Base-by-base conservation (phyloP, 2,329 filamentous ascomycete genomes). In the Emergomyces africanus region DNA sequence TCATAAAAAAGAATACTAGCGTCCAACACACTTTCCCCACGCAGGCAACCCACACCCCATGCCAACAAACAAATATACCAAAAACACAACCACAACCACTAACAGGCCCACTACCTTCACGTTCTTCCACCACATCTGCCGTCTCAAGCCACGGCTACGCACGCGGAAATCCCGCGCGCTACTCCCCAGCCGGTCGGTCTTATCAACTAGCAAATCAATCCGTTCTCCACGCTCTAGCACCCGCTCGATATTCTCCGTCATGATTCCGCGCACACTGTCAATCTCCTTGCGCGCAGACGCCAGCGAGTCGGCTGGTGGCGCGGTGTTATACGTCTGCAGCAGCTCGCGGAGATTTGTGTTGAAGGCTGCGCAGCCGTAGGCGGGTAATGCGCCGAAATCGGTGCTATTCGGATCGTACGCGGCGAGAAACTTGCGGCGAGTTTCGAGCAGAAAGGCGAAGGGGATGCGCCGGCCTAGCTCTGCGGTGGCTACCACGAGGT, bases 41-140 rank as follows among this genome's bases (percentile, higher is more conserved):
- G 70, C 82, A 58, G 86, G 86, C 62, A 89, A 68, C 6, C 86
- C 86, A 70, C 86, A 89, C 5, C 84, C 86, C 72, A 88, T 85
- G 0, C 86, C 86, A 25, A 89, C 80, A 65, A 89, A 83, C 14
- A 89, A 68, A 69, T 89, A 89, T 3, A 88, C 68, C 72, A 89
- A 74, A 68, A 89, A 88, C 9, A 89, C 72, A 25, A 80, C 69
- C 35, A 81, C 78, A 37, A 94, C 74, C 1, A 91, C 89, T 50
- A 96, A 69, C 66, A 99, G 73, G 6, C 83, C 86, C 90, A 97
- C 96, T 66, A 99, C 76, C 78, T 95, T 95, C 51, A 95, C 82
- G 72, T 99, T 97, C 85, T 97, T 97, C 92, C 92, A 97, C 94
- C 94, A 99, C 94, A 99, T 97, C 74, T 87, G 83, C 70, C 95